These are phyloP conservation scores for Rheum nobile DNA, from an alignment of 148 eudicot genomes.

Conservation along the genomic window DNA sequence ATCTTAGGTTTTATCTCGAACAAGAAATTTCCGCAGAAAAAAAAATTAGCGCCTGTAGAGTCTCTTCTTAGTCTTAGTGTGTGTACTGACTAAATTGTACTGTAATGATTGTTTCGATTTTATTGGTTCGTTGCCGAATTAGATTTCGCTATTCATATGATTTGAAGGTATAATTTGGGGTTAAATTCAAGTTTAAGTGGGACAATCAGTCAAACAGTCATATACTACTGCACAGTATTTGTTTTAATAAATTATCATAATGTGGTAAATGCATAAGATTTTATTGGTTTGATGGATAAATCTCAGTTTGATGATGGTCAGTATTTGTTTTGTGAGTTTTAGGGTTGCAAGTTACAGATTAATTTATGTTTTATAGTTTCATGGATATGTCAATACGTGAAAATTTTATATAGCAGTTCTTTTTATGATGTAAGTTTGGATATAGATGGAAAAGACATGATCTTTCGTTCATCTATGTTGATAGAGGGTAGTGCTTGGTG, in stretches of 20 bases:
- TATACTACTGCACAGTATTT: too few species aligned
- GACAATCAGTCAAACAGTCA: not conserved
- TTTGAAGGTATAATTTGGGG: not conserved
- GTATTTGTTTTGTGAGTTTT: not conserved
- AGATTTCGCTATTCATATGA: not conserved
- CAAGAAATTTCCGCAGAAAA: not conserved
- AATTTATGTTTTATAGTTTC: not conserved
- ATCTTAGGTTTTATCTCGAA: constrained; percentile 1
- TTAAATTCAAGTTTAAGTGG: not conserved
- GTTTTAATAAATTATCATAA: too few species aligned
- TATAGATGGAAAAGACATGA: not conserved
- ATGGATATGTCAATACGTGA: not conserved
- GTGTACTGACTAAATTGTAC: not conserved
- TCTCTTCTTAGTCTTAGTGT: not conserved
- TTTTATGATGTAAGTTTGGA: not conserved
- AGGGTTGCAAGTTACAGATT: not conserved
- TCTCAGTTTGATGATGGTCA: not conserved
- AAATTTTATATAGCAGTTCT: not conserved
- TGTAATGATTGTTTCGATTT: not conserved
- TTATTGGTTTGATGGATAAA: not conserved
- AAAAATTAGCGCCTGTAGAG: not conserved
- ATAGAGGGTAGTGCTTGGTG: not conserved
- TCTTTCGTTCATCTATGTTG: not conserved
- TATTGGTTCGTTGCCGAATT: not conserved
- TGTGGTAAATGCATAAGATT: not conserved